A percentile compares a stretch with the other conserved stretches of the same genome.
phyloP scores from a whole-genome alignment of 805 yeast genomes.

The Spathaspora passalidarum region DNA sequence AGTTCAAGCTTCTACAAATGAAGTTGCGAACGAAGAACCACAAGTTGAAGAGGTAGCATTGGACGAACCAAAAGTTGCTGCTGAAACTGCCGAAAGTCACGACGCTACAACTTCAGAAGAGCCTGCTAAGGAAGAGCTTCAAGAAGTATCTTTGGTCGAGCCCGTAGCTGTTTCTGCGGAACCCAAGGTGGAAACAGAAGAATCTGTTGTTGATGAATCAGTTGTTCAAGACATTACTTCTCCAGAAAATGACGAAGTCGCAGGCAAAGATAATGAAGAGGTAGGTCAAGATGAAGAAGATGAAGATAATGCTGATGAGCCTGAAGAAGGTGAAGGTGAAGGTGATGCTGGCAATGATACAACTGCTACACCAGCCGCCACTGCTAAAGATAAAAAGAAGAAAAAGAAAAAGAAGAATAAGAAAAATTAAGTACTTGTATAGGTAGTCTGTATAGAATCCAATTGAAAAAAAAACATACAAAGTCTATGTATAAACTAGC shows the following conservation, averaged over 20 bases:
- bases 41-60: background rate
- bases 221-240: constrained; percentile 10
- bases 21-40: background rate
- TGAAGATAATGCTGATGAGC: constrained; percentile 7
- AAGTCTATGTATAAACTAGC: background rate
- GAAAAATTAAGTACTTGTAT: constrained; percentile 6
- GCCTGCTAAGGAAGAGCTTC: background rate
- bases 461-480: background rate
- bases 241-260: constrained; percentile 13
- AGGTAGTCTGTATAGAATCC: background rate
- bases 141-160: background rate
- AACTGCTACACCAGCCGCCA: constrained; percentile 7
- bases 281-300: too few relatives aligned
- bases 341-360: constrained; percentile 6
- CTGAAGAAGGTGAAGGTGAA: constrained; percentile 9
- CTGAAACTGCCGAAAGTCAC: background rate
- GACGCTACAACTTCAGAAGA: background rate
- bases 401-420: constrained; percentile 25
- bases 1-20: background rate
- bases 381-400: constrained; percentile 21
- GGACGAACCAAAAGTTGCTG: background rate
- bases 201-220: constrained; percentile 7
- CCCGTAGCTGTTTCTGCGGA: constrained; percentile 5
- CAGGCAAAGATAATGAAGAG: too few relatives aligned
- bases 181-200: background rate